phyloP scores from a whole-genome alignment of 2,329 filamentous ascomycete genomes.

The Myriosclerotinia curreyana region DNA sequence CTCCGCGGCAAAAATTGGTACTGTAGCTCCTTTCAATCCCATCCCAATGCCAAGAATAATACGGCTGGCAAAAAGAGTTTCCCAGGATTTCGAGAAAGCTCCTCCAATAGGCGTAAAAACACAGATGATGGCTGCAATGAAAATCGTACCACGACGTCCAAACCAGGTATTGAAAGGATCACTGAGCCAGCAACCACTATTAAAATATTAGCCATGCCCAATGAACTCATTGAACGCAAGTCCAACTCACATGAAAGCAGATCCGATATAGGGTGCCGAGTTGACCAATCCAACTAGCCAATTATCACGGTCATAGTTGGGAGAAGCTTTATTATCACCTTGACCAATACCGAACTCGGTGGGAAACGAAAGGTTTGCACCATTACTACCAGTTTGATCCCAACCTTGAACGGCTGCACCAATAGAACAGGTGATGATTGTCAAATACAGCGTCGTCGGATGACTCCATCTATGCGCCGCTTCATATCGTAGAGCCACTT shows the following conservation, averaged over 20 bases:
- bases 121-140: conserved; percentile 64
- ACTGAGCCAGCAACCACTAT: conserved; percentile 61
- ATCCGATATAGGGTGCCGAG: conserved; percentile 50
- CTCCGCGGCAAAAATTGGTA: conserved; percentile 53
- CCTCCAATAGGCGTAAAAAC: conserved; percentile 55
- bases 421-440: conserved; percentile 64
- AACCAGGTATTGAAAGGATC: conserved; percentile 63
- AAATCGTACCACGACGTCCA: conserved; percentile 68
- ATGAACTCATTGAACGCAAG: conserved; percentile 21
- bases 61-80: conserved; percentile 52
- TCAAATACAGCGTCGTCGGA: conserved; percentile 60
- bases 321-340: conserved; percentile 19
- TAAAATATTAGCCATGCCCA: conserved; percentile 42
- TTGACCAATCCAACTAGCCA: conserved; percentile 61
- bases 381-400: conserved; percentile 45
- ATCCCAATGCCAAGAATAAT: conserved; percentile 59
- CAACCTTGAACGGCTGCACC: conserved; percentile 59
- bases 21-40: conserved; percentile 52
- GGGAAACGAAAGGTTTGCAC: conserved; percentile 44
- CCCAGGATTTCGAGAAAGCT: conserved; percentile 57
- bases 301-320: conserved; percentile 19
- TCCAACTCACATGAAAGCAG: conserved; percentile 40
- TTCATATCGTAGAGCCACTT: conserved; percentile 58
- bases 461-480: conserved; percentile 65
- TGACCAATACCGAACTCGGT: conserved; percentile 49